phyloP scores from a whole-genome alignment of 2,329 filamentous ascomycete genomes.

The Basipetospora chlamydospora region DNA sequence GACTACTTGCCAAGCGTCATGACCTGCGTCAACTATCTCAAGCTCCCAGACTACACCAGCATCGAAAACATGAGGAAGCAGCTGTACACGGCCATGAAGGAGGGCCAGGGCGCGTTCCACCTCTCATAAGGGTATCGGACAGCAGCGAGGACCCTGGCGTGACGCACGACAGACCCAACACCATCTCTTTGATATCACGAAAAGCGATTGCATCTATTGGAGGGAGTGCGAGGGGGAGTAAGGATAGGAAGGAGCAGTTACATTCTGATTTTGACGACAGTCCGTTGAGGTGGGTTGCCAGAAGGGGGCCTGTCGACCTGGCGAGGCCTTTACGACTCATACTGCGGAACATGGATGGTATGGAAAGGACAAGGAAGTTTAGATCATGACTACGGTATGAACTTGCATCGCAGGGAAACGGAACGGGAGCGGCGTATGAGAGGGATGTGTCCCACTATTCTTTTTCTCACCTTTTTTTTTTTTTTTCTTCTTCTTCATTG shows the following conservation, averaged over 20 bases:
- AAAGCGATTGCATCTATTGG: too few species aligned
- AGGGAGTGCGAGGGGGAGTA: too few species aligned
- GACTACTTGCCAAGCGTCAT: conserved; percentile 99
- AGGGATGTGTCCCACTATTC: neutral
- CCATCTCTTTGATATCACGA: too few species aligned
- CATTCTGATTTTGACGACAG: too few species aligned
- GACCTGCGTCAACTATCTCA: conserved; percentile 99
- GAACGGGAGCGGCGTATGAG: too few species aligned
- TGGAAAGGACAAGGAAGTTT: neutral
- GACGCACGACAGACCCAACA: too few species aligned
- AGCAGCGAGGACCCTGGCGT: too few species aligned
- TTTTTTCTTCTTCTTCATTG: neutral
- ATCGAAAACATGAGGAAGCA: conserved; percentile 64
- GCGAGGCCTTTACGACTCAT: too few species aligned
- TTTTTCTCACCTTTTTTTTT: neutral
- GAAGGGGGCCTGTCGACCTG: too few species aligned
- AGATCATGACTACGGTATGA: neutral
- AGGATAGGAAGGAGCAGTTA: too few species aligned
- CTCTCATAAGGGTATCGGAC: conserved; percentile 50
- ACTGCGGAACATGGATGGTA: neutral
- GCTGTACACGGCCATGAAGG: conserved; percentile 73
- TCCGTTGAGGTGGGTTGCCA: too few species aligned
- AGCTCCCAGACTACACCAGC: conserved; percentile 84
- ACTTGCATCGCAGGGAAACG: too few species aligned
- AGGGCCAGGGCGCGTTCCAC: conserved; percentile 96